A percentile compares a stretch with the other conserved stretches of the same genome.
Evolutionary conservation across 805 yeast genomes (phyloP).

Genomic region (Candida wancherniae): DNA sequence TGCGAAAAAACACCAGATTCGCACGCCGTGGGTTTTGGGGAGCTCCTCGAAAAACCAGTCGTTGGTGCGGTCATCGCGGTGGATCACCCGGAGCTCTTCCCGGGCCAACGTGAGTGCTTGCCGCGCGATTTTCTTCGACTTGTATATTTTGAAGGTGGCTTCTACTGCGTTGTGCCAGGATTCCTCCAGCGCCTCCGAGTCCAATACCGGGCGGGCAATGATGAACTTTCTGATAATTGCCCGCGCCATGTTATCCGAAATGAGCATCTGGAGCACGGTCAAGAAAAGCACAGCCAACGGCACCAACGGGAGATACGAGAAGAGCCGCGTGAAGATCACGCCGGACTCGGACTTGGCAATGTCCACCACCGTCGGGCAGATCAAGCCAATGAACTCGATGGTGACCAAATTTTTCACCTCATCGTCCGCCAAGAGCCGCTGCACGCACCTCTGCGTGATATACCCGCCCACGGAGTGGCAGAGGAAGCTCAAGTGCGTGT

Average conservation of each 20-base stretch:
- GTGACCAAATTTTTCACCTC: constrained; percentile 21
- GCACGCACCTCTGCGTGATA: constrained; percentile 51
- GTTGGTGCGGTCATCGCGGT: constrained; percentile 48
- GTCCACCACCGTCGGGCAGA: constrained; percentile 68
- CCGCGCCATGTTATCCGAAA: constrained; percentile 20
- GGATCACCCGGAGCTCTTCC: constrained; percentile 54
- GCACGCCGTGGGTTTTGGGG: constrained; percentile 18
- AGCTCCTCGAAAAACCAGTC: constrained; percentile 37
- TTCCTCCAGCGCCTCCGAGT: constrained; percentile 17
- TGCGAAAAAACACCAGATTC: constrained; percentile 56
- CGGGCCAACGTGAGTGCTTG: constrained; percentile 55
- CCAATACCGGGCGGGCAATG: constrained; percentile 23
- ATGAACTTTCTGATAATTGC: constrained; percentile 19
- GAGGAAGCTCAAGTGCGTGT: constrained; percentile 39
- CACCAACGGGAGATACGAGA: constrained; percentile 26
- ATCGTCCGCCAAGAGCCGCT: constrained; percentile 20
- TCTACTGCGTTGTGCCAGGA: constrained; percentile 34
- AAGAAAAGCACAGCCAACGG: constrained; percentile 24
- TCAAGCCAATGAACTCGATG: constrained; percentile 49
- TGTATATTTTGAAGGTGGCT: constrained; percentile 41
- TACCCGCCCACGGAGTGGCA: constrained; percentile 76
- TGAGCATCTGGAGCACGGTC: constrained; percentile 27
- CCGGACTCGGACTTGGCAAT: constrained; percentile 46
- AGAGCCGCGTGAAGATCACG: constrained; percentile 20
- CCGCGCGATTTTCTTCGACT: constrained; percentile 39